Conservation (phyloP, 345 rosid species). For the Hibiscus tridactylites region DNA sequence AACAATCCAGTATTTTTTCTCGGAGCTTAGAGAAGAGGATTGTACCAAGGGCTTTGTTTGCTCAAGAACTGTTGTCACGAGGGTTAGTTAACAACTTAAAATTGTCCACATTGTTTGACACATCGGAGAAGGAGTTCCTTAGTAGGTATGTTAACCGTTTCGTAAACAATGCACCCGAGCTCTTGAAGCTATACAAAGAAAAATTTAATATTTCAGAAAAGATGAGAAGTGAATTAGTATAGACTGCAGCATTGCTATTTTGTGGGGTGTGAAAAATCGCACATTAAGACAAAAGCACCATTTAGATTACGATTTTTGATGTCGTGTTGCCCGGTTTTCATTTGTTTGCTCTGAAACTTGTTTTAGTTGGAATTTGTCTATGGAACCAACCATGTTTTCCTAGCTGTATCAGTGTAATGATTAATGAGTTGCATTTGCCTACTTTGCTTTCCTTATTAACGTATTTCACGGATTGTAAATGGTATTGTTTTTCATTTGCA, state of each 20-base stretch:
- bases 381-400: neutral
- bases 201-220: neutral
- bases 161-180: constrained; percentile 26
- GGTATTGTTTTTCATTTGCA: neutral
- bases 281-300: neutral
- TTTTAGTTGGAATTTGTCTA: neutral
- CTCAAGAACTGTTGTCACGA: constrained; percentile 1
- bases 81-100: constrained; percentile 16
- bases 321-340: neutral
- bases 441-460: neutral
- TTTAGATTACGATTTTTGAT: neutral
- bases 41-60: constrained; percentile 13
- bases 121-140: constrained; percentile 26
- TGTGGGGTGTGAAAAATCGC: neutral
- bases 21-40: constrained; percentile 21
- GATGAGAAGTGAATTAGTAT: neutral
- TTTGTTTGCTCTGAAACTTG: neutral
- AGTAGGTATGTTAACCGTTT: constrained; percentile 27
- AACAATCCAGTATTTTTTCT: neutral
- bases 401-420: neutral
- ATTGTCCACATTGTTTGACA: constrained; percentile 24
- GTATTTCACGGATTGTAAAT: neutral
- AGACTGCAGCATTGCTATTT: neutral
- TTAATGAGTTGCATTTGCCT: neutral
- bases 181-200: constrained; percentile 28